These are phyloP conservation scores for Triticum monococcum DNA, from an alignment of 176 grass and related monocot genomes.

Conservation along the genomic window DNA sequence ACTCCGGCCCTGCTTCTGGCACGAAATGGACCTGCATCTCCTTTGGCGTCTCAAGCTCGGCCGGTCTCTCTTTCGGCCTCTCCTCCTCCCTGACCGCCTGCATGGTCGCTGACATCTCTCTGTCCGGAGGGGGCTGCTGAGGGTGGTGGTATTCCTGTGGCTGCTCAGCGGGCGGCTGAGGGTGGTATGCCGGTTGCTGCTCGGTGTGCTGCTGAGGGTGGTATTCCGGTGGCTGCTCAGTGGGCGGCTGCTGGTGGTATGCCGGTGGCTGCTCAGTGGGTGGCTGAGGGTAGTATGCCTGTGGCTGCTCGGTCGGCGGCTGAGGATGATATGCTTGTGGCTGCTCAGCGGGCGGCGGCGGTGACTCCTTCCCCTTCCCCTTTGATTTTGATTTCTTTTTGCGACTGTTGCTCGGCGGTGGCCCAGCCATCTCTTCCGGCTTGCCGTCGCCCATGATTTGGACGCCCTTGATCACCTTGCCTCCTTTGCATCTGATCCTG, in stretches of 20 bases:
- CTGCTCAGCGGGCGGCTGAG: neutral
- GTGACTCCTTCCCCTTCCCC: neutral
- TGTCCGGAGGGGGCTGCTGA: neutral
- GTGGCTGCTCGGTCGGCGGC: neutral
- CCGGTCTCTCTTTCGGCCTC: neutral
- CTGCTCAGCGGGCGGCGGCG: neutral
- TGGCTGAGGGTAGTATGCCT: neutral
- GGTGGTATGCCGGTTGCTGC: neutral
- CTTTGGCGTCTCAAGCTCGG: neutral
- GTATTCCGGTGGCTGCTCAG: neutral
- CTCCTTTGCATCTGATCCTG: slow-evolving; percentile 54
- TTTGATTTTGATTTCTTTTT: slow-evolving; percentile 27
- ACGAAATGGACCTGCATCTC: neutral
- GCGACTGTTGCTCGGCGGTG: neutral
- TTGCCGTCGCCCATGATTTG: slow-evolving; percentile 28
- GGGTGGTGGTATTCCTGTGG: neutral
- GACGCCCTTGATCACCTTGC: slow-evolving; percentile 52
- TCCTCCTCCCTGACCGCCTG: slow-evolving; percentile 1
- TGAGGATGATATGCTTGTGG: neutral
- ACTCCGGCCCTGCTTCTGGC: neutral
- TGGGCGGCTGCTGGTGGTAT: neutral
- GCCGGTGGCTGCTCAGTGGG: neutral
- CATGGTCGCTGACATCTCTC: neutral
- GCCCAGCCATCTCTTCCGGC: slow-evolving; percentile 4
- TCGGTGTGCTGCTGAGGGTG: neutral